These are phyloP conservation scores for Seminavis robusta DNA, from an alignment of 108 stramenopile species.

Conservation along the genomic window DNA sequence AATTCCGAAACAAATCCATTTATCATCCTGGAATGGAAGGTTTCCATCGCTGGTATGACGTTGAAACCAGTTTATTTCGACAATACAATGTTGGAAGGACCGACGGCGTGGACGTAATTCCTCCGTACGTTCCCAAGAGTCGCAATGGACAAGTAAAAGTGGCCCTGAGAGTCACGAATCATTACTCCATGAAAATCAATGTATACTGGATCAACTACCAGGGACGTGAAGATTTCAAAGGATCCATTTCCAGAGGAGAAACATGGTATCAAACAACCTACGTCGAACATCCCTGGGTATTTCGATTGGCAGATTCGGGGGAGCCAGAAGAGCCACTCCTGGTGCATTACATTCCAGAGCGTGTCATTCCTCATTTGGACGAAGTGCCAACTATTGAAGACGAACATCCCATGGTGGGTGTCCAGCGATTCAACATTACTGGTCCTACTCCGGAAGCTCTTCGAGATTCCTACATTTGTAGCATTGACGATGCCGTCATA, in stretches of 20 bases:
- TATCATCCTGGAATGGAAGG: constrained; percentile 58
- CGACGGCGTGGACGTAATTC: constrained; percentile 25
- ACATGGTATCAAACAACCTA: constrained; percentile 43
- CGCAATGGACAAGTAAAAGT: constrained; percentile 56
- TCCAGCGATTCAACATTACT: constrained; percentile 24
- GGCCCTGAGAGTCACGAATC: constrained; percentile 57
- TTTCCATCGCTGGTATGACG: constrained; percentile 56
- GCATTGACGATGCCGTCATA: constrained; percentile 29
- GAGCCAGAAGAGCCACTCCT: constrained; percentile 23
- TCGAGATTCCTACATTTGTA: background rate
- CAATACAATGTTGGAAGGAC: constrained; percentile 42
- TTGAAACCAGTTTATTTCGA: constrained; percentile 63
- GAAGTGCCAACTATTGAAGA: constrained; percentile 27
- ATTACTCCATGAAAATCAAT: constrained; percentile 16
- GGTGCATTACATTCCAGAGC: constrained; percentile 68
- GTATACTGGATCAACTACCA: constrained; percentile 78
- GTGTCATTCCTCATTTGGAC: constrained; percentile 46
- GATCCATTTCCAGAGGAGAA: constrained; percentile 19
- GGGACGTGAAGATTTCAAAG: constrained; percentile 54
- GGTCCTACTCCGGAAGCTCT: background rate
- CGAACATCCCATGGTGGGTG: constrained; percentile 9
- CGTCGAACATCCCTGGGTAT: constrained; percentile 75
- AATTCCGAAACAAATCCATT: too few species aligned
- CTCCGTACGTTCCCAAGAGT: constrained; percentile 69
- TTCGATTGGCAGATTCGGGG: constrained; percentile 35